These are phyloP conservation scores for Blastocladiella emersonii DNA, from an alignment of 371 early-diverging fungal genomes.

Conservation along the genomic window DNA sequence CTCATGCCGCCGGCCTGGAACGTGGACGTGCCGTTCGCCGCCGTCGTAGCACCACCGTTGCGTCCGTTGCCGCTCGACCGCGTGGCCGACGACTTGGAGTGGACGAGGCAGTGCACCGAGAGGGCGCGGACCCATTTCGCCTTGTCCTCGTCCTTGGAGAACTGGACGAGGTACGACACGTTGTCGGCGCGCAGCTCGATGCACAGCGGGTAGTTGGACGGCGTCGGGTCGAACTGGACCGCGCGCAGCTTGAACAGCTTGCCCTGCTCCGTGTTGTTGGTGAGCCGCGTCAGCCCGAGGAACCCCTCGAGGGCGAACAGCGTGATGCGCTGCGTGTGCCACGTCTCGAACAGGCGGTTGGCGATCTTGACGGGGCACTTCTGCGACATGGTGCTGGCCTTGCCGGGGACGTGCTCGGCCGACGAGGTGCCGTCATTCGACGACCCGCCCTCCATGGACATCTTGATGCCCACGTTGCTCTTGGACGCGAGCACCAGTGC, in stretches of 20 bases:
- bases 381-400: background rate
- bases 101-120: slow-evolving; percentile 1
- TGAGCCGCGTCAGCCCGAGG: background rate
- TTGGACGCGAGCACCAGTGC: background rate
- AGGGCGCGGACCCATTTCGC: background rate
- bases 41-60: too few species aligned
- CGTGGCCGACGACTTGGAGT: background rate
- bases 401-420: slow-evolving; percentile 1
- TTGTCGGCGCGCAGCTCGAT: background rate
- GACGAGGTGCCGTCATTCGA: background rate
- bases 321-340: slow-evolving; percentile 1
- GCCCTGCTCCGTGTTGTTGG: background rate
- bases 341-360: background rate
- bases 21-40: too few species aligned
- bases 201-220: background rate
- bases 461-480: background rate
- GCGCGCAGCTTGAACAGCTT: background rate
- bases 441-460: background rate
- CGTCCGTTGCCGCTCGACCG: too few species aligned
- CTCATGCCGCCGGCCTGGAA: too few species aligned
- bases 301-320: background rate
- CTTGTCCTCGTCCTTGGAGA: background rate
- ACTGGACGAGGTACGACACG: background rate
- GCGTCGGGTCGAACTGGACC: background rate
- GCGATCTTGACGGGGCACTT: background rate